Evolutionary conservation across 331 rosid genomes (phyloP).

Genomic region (Acacia pycnantha): DNA sequence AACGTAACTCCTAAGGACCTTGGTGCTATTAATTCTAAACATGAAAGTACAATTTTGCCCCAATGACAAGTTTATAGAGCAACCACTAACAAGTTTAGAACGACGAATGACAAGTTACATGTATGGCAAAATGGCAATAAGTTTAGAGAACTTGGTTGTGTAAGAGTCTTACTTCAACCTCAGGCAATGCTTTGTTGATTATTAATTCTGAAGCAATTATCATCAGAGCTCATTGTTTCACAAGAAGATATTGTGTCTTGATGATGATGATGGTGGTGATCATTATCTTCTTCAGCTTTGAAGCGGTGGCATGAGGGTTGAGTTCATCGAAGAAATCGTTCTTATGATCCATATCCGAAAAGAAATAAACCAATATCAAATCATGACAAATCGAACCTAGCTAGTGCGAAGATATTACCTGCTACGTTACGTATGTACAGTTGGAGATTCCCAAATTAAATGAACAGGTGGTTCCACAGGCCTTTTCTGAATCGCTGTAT

Average conservation of each 20-base stretch:
- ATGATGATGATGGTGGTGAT: conserved; percentile 21
- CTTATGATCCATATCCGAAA: background rate
- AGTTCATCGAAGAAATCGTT: background rate
- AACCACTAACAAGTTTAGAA: too few relatives aligned
- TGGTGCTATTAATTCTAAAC: too few relatives aligned
- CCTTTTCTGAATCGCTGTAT: background rate
- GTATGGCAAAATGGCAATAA: too few relatives aligned
- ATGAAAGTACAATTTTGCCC: too few relatives aligned
- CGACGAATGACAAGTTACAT: too few relatives aligned
- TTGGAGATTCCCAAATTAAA: background rate
- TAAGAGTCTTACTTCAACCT: conserved; percentile 54
- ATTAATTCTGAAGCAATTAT: background rate
- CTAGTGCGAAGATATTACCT: background rate
- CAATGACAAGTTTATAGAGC: too few relatives aligned
- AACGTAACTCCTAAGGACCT: too few relatives aligned
- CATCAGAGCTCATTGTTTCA: conserved; percentile 16
- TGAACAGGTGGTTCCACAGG: too few relatives aligned
- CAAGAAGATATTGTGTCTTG: conserved; percentile 33
- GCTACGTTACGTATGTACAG: background rate
- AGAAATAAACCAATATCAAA: background rate
- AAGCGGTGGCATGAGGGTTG: background rate
- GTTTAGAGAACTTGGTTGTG: conserved; percentile 13
- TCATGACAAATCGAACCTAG: background rate
- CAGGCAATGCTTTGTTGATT: conserved; percentile 37
- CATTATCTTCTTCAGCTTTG: background rate